Percentiles rank a stretch among this genome's conserved stretches.
Evolutionary conservation across 2,329 filamentous ascomycete genomes (phyloP).

Genomic region (Harringtonia lauricola): DNA sequence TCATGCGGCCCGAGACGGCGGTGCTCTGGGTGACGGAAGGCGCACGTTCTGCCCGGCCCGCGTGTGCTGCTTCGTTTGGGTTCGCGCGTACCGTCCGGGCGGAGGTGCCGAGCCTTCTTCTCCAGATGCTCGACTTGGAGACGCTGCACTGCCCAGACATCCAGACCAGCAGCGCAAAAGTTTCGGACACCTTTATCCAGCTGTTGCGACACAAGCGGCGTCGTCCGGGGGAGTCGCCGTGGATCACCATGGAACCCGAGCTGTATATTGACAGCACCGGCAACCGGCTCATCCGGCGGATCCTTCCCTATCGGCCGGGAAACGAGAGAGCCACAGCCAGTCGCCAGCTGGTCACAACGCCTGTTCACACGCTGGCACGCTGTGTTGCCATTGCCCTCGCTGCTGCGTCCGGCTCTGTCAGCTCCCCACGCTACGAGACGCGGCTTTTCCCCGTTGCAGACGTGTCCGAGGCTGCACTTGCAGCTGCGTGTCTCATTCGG

Average conservation of each 20-base stretch:
- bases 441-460: no score
- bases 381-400: slow-evolving; percentile 19
- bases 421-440: background rate
- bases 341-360: slow-evolving; percentile 21
- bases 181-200: slow-evolving; percentile 14
- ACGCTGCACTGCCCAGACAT: slow-evolving; percentile 1
- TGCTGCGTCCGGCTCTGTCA: slow-evolving; percentile 6
- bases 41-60: slow-evolving; percentile 12
- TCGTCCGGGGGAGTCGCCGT: no score
- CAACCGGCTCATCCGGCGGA: slow-evolving; percentile 23
- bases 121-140: slow-evolving; percentile 22
- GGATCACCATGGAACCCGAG: slow-evolving; percentile 28
- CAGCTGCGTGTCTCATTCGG: slow-evolving; percentile 11
- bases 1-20: slow-evolving; percentile 18
- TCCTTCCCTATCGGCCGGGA: slow-evolving; percentile 25
- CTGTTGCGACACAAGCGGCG: no score
- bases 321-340: slow-evolving; percentile 27
- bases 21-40: slow-evolving; percentile 21
- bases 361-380: slow-evolving; percentile 21
- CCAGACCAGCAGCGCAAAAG: background rate
- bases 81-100: slow-evolving; percentile 20
- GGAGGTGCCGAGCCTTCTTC: slow-evolving; percentile 18
- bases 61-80: slow-evolving; percentile 20
- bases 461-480: no score
- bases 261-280: slow-evolving; percentile 23